phyloP scores from a whole-genome alignment of 2,329 filamentous ascomycete genomes.

The Aspergillus sp. region DNA sequence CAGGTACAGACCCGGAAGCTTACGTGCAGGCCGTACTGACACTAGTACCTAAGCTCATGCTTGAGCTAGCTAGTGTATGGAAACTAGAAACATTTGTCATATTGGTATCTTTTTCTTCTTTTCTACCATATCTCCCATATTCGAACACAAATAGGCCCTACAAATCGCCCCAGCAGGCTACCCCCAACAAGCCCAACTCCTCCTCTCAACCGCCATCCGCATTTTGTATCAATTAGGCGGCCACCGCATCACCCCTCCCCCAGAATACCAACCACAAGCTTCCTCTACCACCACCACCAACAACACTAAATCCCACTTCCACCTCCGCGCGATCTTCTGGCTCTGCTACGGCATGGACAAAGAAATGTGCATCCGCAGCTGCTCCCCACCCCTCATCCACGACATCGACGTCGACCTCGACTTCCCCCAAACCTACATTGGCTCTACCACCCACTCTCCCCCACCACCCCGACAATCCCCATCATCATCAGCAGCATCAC shows the following conservation, averaged over 20 bases:
- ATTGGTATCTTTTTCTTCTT: constrained; percentile 17
- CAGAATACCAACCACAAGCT: background rate
- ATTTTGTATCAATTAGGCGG: constrained; percentile 26
- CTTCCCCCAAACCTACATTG: constrained; percentile 23
- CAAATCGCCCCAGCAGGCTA: constrained; percentile 27
- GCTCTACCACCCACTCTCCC: background rate
- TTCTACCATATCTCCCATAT: background rate
- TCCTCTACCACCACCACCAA: background rate
- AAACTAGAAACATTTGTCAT: constrained; percentile 26
- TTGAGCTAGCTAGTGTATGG: constrained; percentile 20
- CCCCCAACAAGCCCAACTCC: constrained; percentile 23
- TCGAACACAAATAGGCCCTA: constrained; percentile 14
- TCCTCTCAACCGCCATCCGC: constrained; percentile 26
- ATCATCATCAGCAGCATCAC: constrained; percentile 10
- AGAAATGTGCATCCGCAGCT: constrained; percentile 25
- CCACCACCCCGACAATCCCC: background rate
- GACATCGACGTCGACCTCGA: constrained; percentile 27
- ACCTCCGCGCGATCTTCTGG: constrained; percentile 30
- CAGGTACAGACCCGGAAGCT: constrained; percentile 21
- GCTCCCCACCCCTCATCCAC: constrained; percentile 25
- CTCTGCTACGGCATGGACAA: constrained; percentile 28
- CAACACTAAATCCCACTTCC: background rate
- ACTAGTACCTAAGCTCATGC: constrained; percentile 22
- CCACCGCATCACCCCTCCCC: constrained; percentile 3
- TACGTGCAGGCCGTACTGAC: constrained; percentile 25